phyloP scores from a whole-genome alignment of 1,284 basidiomycete species.

The Tremellales sp. region DNA sequence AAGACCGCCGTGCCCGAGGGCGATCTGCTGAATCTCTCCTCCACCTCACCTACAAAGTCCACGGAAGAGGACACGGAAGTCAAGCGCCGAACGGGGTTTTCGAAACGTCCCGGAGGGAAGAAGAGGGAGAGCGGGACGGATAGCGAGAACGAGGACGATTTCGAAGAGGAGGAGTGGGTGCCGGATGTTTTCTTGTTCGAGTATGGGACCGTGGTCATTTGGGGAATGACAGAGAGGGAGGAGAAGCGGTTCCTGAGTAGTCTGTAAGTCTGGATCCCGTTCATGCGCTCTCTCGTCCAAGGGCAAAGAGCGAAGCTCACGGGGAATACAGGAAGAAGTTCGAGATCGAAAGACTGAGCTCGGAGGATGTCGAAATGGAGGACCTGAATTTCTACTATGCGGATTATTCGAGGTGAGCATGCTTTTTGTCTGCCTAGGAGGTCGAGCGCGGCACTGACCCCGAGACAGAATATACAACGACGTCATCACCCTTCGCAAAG shows the following conservation, averaged over 20 bases:
- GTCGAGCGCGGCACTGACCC: not conserved
- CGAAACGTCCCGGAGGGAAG: constrained; percentile 43
- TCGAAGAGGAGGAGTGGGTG: constrained; percentile 57
- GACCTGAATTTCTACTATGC: constrained; percentile 97
- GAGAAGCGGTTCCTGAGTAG: constrained; percentile 84
- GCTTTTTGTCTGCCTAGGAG: not conserved
- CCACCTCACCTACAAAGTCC: not conserved
- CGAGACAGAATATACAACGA: constrained; percentile 86
- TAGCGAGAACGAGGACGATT: constrained; percentile 51
- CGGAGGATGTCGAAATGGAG: constrained; percentile 87
- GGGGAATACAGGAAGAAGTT: constrained; percentile 68
- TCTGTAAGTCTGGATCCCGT: constrained; percentile 59
- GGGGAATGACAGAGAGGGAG: constrained; percentile 93
- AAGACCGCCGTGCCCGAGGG: constrained; percentile 40
- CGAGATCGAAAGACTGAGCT: constrained; percentile 80
- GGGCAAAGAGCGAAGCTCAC: not conserved
- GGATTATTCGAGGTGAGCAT: constrained; percentile 79
- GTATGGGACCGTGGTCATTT: constrained; percentile 86
- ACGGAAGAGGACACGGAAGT: constrained; percentile 8
- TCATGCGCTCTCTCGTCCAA: not conserved
- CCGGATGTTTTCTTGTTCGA: constrained; percentile 89
- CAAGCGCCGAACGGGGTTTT: constrained; percentile 42
- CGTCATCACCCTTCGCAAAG: constrained; percentile 90
- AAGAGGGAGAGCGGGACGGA: constrained; percentile 53
- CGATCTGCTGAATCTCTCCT: constrained; percentile 38